Percentiles rank a stretch among this genome's conserved stretches.
Evolutionary conservation across 176 grass and related monocot species (phyloP).

Genomic region (Triticum turgidum): DNA sequence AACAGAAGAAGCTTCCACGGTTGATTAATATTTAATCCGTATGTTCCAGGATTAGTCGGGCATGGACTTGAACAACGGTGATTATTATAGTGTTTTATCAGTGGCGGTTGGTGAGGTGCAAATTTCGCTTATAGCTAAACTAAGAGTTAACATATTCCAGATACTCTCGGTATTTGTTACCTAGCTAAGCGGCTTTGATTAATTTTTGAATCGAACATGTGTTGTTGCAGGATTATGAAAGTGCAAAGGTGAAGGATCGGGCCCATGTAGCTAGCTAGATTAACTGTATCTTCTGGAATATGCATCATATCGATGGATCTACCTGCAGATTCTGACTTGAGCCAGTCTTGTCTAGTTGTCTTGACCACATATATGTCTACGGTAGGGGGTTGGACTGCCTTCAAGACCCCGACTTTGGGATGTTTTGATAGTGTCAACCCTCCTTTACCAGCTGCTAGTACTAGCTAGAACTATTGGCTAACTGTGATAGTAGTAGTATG

Average conservation of each 20-base stretch:
- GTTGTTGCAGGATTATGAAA: neutral
- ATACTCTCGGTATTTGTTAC: neutral
- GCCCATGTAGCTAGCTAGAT: no score
- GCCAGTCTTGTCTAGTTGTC: neutral
- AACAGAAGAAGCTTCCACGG: neutral
- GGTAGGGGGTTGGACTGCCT: neutral
- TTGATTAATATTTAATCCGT: neutral
- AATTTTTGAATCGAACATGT: neutral
- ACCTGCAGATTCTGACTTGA: conserved; percentile 3
- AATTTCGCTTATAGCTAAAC: neutral
- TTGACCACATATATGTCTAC: conserved; percentile 6
- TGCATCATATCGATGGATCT: neutral
- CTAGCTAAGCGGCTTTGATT: neutral
- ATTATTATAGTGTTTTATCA: neutral
- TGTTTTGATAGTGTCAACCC: conserved; percentile 28
- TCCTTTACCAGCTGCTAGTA: neutral
- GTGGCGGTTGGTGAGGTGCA: neutral
- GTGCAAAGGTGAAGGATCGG: no score
- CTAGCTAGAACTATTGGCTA: neutral
- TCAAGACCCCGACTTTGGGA: neutral
- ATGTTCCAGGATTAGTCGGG: neutral
- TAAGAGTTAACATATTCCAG: neutral
- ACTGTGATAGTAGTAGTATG: neutral
- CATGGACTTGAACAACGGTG: neutral
- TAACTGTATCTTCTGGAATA: neutral